A percentile compares a stretch with the other conserved stretches of the same genome.
Evolutionary conservation across 768 basidiomycete genomes (phyloP).

Genomic region (Austroboletus festivus): DNA sequence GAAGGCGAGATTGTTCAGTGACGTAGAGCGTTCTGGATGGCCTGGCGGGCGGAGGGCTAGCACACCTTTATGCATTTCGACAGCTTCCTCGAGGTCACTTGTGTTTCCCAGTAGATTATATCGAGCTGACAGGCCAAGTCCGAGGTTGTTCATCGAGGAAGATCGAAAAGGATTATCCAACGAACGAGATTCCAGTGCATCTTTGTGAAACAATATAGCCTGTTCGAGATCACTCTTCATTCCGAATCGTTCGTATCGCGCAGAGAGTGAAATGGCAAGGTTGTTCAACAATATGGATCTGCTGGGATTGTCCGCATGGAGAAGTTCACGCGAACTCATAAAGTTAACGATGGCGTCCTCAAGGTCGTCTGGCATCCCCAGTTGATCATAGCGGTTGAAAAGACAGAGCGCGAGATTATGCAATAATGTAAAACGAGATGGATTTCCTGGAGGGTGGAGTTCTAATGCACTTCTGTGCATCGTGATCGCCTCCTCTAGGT

Average conservation of each 20-base stretch:
- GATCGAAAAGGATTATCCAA: slow-evolving; percentile 8
- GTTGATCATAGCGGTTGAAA: not conserved
- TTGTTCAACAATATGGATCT: not conserved
- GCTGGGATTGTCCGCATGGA: not conserved
- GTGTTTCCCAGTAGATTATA: not conserved
- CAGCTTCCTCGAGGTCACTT: slow-evolving; percentile 21
- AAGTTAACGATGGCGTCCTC: not conserved
- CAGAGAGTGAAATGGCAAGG: not conserved
- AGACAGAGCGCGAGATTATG: slow-evolving; percentile 3
- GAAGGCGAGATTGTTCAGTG: not conserved
- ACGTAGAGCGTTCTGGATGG: not conserved
- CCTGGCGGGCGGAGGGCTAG: slow-evolving; percentile 1
- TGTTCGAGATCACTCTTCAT: not conserved
- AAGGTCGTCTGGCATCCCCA: not conserved
- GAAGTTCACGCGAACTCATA: not conserved
- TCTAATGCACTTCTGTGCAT: not conserved
- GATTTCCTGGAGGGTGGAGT: not conserved
- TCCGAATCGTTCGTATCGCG: not conserved
- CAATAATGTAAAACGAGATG: not conserved
- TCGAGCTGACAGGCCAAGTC: slow-evolving; percentile 5
- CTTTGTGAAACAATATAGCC: not conserved
- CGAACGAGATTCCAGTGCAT: not conserved
- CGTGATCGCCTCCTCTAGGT: not conserved
- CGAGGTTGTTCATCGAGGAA: slow-evolving; percentile 12
- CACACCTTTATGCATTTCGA: slow-evolving; percentile 5